These are phyloP conservation scores for Turritis glabra DNA, from an alignment of 345 rosid genomes.

Conservation along the genomic window DNA sequence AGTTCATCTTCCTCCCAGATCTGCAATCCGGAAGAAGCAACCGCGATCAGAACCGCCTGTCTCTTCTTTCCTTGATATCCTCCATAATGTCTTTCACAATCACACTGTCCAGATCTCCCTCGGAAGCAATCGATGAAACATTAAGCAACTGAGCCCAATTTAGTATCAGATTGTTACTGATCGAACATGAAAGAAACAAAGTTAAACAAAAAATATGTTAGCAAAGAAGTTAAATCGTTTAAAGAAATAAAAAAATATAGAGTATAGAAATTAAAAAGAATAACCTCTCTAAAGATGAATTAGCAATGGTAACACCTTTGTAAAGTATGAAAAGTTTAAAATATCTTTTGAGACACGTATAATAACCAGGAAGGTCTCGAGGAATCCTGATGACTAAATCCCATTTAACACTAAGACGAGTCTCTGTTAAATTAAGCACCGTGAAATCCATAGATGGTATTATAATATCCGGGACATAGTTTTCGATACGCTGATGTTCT, in stretches of 20 bases:
- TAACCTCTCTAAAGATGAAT: constrained; percentile 1
- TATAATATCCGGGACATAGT: neutral
- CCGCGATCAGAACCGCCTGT: neutral
- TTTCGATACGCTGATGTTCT: neutral
- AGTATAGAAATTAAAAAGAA: neutral
- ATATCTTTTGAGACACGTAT: neutral
- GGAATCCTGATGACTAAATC: neutral
- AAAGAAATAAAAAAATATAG: neutral
- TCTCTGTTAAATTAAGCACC: neutral
- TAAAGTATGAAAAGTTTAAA: neutral
- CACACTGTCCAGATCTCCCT: neutral
- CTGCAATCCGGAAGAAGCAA: neutral
- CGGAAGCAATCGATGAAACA: neutral
- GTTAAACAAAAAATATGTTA: neutral
- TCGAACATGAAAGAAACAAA: neutral
- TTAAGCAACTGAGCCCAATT: neutral
- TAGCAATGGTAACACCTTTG: neutral
- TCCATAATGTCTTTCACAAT: neutral
- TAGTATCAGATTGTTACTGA: neutral
- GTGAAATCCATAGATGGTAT: constrained; percentile 4
- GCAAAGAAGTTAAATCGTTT: neutral
- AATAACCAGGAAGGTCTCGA: neutral
- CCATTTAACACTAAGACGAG: neutral
- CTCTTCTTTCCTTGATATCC: neutral
- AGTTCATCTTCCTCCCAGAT: neutral